phyloP scores from a whole-genome alignment of 768 basidiomycete genomes.

The Suillus luteus region DNA sequence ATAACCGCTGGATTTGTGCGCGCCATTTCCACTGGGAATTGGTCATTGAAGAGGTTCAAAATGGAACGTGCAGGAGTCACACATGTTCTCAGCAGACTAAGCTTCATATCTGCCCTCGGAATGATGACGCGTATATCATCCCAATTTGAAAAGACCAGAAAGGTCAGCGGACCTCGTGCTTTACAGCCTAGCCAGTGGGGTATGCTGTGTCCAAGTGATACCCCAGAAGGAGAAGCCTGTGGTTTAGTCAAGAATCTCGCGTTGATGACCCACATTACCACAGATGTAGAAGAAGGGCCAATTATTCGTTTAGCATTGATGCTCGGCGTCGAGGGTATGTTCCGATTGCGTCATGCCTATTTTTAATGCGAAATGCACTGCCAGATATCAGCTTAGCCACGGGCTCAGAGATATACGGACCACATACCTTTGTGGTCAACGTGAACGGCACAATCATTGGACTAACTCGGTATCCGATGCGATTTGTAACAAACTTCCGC shows the following conservation, averaged over 20 bases:
- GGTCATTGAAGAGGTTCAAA: slow-evolving; percentile 98
- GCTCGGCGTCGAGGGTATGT: slow-evolving; percentile 93
- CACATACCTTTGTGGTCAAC: slow-evolving; percentile 90
- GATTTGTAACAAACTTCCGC: slow-evolving; percentile 90
- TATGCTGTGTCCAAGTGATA: slow-evolving; percentile 96
- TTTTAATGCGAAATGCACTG: slow-evolving; percentile 17
- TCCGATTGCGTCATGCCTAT: slow-evolving; percentile 14
- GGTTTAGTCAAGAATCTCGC: slow-evolving; percentile 98
- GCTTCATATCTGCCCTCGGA: slow-evolving; percentile 95
- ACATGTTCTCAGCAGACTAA: slow-evolving; percentile 92
- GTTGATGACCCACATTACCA: slow-evolving; percentile 99
- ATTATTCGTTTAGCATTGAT: slow-evolving; percentile 87
- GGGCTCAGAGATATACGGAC: slow-evolving; percentile 94
- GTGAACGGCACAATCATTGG: slow-evolving; percentile 97
- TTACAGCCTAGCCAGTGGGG: slow-evolving; percentile 99
- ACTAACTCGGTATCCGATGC: slow-evolving; percentile 79
- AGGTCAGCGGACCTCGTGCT: slow-evolving; percentile 96
- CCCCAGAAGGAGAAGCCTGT: slow-evolving; percentile 99
- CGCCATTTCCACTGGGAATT: slow-evolving; percentile 98
- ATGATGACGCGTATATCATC: slow-evolving; percentile 99
- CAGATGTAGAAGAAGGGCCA: slow-evolving; percentile 95
- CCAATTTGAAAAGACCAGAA: slow-evolving; percentile 99
- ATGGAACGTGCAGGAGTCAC: slow-evolving; percentile 99
- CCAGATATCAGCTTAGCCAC: slow-evolving; percentile 89
- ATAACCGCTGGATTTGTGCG: slow-evolving; percentile 95